These are phyloP conservation scores for Corylus americana DNA, from an alignment of 306 rosid genomes.

Conservation along the genomic window DNA sequence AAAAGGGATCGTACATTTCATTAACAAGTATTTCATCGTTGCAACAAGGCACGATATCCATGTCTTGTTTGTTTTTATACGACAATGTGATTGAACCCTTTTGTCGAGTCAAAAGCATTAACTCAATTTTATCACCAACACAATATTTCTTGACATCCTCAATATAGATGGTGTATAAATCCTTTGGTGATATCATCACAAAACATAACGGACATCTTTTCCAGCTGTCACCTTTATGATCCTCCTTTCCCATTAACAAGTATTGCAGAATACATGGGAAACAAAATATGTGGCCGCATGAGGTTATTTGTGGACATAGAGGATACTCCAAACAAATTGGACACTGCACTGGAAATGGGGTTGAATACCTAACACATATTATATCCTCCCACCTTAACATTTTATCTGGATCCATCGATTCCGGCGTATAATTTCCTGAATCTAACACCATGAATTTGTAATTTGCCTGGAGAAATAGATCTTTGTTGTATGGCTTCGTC, in stretches of 20 bases:
- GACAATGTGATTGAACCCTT: slow-evolving; percentile 61
- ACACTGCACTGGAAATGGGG: slow-evolving; percentile 77
- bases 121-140: slow-evolving; percentile 70
- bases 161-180: slow-evolving; percentile 73
- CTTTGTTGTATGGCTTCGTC: slow-evolving; percentile 83
- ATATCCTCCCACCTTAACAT: slow-evolving; percentile 96
- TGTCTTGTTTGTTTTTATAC: slow-evolving; percentile 49
- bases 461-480: slow-evolving; percentile 93
- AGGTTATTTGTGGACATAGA: slow-evolving; percentile 88
- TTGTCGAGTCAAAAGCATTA: slow-evolving; percentile 64
- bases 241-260: slow-evolving; percentile 85
- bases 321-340: slow-evolving; percentile 97
- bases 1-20: slow-evolving; percentile 64
- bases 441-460: slow-evolving; percentile 84
- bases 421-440: slow-evolving; percentile 62
- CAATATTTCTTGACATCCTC: slow-evolving; percentile 66
- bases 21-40: too few relatives aligned
- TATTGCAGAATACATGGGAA: slow-evolving; percentile 89
- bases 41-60: slow-evolving; percentile 27
- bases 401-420: slow-evolving; percentile 87
- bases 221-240: slow-evolving; percentile 89
- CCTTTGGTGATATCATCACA: slow-evolving; percentile 80
- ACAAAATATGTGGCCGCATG: slow-evolving; percentile 95
- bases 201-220: slow-evolving; percentile 94
- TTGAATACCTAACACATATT: slow-evolving; percentile 73